Evolutionary conservation across 345 rosid species (phyloP).

Genomic region (Pugionium cornutum): DNA sequence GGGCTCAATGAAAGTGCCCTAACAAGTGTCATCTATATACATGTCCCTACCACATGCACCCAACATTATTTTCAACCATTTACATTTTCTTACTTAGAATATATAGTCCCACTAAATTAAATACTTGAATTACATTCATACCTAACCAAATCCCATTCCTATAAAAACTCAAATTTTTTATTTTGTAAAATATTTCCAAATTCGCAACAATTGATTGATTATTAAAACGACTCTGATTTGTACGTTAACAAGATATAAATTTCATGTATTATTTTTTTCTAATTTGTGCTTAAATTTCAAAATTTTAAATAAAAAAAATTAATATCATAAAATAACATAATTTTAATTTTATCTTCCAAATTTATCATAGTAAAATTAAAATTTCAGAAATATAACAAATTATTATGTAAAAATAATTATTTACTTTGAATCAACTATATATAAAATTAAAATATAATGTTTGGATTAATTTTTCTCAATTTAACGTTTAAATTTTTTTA

Average conservation of each 20-base stretch:
- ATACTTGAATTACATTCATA: conserved; percentile 39
- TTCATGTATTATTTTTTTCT: no score
- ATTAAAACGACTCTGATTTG: neutral
- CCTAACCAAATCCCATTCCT: neutral
- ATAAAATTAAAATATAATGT: no score
- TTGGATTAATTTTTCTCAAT: no score
- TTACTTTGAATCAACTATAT: no score
- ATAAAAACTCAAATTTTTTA: neutral
- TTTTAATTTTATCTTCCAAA: no score
- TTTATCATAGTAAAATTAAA: no score
- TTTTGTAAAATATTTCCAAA: neutral
- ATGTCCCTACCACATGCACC: conserved; percentile 47
- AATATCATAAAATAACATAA: no score
- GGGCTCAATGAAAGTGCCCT: conserved; percentile 44
- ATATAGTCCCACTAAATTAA: conserved; percentile 29
- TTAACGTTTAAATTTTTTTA: no score
- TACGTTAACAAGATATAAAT: neutral
- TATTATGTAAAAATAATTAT: no score
- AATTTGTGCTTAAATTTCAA: no score
- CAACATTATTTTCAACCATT: conserved; percentile 43
- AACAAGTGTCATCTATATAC: conserved; percentile 32
- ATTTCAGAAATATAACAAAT: no score
- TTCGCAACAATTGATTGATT: neutral
- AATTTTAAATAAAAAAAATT: no score
- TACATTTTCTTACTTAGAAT: conserved; percentile 36